Conservation (phyloP, 352 stramenopile genomes). For the Hyaloperonospora arabidopsidis region DNA sequence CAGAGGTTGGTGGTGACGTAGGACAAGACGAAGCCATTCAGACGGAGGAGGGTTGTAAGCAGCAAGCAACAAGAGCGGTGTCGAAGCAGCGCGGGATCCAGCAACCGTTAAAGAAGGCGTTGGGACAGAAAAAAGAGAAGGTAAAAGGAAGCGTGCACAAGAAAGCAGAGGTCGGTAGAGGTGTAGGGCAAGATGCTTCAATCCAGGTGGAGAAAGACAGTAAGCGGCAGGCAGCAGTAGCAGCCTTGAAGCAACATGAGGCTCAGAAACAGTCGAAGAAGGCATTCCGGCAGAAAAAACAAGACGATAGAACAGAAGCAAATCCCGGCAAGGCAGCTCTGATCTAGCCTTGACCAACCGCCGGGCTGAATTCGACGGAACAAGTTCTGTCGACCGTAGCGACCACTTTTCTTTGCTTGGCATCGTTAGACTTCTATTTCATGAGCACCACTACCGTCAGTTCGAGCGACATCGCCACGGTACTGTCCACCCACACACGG, state of each 20-base stretch:
- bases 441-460: no score
- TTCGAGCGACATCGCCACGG: no score
- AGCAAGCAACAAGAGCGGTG: neutral
- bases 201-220: neutral
- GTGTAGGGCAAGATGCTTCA: neutral
- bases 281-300: slow-evolving; percentile 6
- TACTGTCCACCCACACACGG: no score
- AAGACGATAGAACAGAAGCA: slow-evolving; percentile 6
- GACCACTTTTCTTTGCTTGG: no score
- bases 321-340: no score
- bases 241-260: no score
- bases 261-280: neutral
- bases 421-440: no score
- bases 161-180: neutral
- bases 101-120: neutral
- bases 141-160: no score
- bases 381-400: no score
- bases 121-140: slow-evolving; percentile 11
- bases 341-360: no score
- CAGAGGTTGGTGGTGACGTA: neutral
- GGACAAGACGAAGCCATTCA: neutral
- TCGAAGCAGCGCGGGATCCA: no score
- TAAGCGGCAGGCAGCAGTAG: neutral
- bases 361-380: no score
- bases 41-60: neutral